Evolutionary conservation across 2,329 filamentous ascomycete genomes (phyloP), one percentile per base, ranked within the genome.

Genomic region (Sporothrix globosa): DNA sequence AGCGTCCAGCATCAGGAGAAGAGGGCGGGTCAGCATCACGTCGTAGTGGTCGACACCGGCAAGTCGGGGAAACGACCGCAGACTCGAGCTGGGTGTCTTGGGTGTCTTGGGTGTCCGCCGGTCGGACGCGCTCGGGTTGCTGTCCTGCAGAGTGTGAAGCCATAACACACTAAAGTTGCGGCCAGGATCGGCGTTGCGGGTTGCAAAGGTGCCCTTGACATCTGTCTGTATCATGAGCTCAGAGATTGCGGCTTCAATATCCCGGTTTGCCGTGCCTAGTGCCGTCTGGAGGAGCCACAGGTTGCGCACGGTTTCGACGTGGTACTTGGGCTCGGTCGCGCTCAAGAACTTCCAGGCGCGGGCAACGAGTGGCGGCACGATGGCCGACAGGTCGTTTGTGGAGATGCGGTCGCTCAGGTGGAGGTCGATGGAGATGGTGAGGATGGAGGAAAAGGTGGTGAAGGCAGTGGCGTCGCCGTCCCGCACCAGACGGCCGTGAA

Each of bases 301-400:
- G 74, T 89, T 91, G 70, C 92, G 89, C 10, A 96, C 92, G 21
- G 93, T 90, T 81, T 99, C 96, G 44, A 99, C 94, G 77, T 98
- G 96, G 74, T 95, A 96, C 77, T 97, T 97, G 0, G 94, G 93
- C 73, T 90, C 90, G 14, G 89, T 85, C n/a, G 92, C 90, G 0
- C 93, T 92, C 52, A 99, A 81, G 76, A 92, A 93, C 5, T 82
- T 79, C 96, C 96, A 99, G 0, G 95, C 85, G 70, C 90, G 86
- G 1, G 83, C 83, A 19, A 96, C 89, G 27, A 98, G 81, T 39
- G 87, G 84, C 24, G 88, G 84, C 5, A 95, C 86, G 10, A 97
- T 81, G 69, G 82, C 84, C 69, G 84, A 90, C 66, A 90, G 77
- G 30, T 88, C 84, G n/a, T 80, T 76, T 5, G 78, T 74, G 9